A percentile compares a stretch with the other conserved stretches of the same genome.
These are phyloP conservation scores for Quercus suber DNA, from an alignment of 306 rosid species.

Conservation along the genomic window DNA sequence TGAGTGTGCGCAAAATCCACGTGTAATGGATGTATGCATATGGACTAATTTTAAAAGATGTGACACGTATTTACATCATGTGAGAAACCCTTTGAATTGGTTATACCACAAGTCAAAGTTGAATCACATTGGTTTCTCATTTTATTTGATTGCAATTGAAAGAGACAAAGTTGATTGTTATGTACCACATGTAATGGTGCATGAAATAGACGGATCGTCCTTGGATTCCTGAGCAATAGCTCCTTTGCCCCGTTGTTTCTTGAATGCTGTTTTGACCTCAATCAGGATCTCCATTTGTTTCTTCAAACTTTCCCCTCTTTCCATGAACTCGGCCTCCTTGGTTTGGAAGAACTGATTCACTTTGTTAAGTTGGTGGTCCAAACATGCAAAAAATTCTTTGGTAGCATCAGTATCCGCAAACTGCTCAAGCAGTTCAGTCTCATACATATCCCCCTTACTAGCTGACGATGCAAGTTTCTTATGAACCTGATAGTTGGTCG, in stretches of 20 bases:
- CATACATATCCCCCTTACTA: conserved; percentile 79
- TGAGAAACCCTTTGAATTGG: background rate
- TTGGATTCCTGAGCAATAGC: conserved; percentile 47
- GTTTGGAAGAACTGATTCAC: conserved; percentile 76
- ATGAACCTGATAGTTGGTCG: conserved; percentile 53
- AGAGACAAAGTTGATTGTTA: conserved; percentile 4
- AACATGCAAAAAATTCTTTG: conserved; percentile 76
- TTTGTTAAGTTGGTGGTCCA: conserved; percentile 84
- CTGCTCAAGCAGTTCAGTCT: conserved; percentile 83
- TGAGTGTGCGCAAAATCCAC: background rate
- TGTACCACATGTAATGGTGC: conserved; percentile 77
- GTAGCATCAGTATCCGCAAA: conserved; percentile 78
- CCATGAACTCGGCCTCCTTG: conserved; percentile 83
- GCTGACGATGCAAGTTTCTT: conserved; percentile 78
- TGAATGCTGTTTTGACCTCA: conserved; percentile 58
- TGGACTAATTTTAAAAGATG: background rate
- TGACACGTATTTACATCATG: background rate
- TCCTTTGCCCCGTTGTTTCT: conserved; percentile 39
- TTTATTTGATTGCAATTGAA: background rate
- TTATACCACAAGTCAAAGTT: background rate
- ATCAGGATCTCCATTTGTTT: conserved; percentile 82
- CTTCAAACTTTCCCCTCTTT: conserved; percentile 78
- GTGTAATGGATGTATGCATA: background rate
- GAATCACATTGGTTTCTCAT: background rate
- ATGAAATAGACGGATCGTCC: conserved; percentile 80